Evolutionary conservation across 768 basidiomycete genomes (phyloP), one percentile per base, ranked within the genome.

Genomic region (Melanogaster broomeanus): DNA sequence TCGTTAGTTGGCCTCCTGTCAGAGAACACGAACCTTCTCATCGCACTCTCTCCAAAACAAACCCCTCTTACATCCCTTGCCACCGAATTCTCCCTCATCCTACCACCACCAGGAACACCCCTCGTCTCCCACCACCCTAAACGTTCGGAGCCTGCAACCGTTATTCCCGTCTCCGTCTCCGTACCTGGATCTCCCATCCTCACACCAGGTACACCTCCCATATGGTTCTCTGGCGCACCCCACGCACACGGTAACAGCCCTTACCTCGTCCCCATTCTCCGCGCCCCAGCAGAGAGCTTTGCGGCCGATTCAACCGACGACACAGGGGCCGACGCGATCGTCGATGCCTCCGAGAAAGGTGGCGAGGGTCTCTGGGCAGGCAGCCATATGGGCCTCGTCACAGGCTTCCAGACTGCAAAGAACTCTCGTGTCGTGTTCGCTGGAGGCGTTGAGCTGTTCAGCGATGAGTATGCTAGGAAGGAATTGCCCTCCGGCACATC

Each of bases 41-140:
- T 97, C 59, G 83, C 87, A 3, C 80, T 96, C 52, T 88, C 90
- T 2, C 74, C 87, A 59, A 86, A 81, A 72, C 81, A 88, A 71
- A 85, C 85, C 3, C 75, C 89, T 37, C 74, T 95, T 10, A 77
- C 83, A 12, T 82, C 88, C 12, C 81, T 96, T 48, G 91, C 93
- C 0, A 69, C 91, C 43, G 97, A 99, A 74, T 98, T 98, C 76
- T 90, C 89, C 33, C 78, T 98, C 49, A 82, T 93, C 46, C 86
- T 92, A 22, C 89, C 90, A 16, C 91, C 93, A 6, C 88, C 93
- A 2, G 86, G 86, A 2, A 87, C 87, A 0, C 86, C 87, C 2
- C 80, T 97, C 43, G 65, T 96, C 55, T 95, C 94, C 4, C 90
- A 96, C 69, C 91, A 93, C 75, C 85, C 85, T 22, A 78, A 83